Evolutionary conservation across 78 protist genomes (phyloP).

Genomic region (Protostelium mycophagum): DNA sequence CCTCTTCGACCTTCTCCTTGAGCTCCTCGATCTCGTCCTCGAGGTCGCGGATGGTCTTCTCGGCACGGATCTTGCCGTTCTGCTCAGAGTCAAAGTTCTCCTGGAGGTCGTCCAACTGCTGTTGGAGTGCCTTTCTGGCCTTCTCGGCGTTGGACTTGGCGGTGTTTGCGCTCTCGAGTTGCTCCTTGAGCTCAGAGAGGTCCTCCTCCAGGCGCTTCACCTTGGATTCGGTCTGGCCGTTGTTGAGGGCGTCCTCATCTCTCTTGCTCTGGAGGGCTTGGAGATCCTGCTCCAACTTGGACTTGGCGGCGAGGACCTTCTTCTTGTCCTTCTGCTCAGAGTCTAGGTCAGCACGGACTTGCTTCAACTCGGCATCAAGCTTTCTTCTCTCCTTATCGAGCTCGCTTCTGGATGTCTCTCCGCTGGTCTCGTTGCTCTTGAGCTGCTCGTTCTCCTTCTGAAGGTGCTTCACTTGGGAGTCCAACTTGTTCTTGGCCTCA

Average conservation of each 20-base stretch:
- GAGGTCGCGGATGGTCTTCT: conserved; percentile 24
- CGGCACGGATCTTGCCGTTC: conserved; percentile 10
- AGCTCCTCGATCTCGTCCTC: conserved; percentile 44
- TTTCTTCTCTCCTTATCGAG: conserved; percentile 62
- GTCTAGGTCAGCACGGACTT: conserved; percentile 22
- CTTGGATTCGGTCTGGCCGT: conserved; percentile 21
- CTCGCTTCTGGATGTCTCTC: not conserved
- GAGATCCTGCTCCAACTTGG: not conserved
- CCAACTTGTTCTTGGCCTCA: conserved; percentile 19
- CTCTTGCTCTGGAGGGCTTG: not conserved
- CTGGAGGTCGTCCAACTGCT: conserved; percentile 28
- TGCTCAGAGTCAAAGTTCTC: conserved; percentile 30
- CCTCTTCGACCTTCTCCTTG: conserved; percentile 46
- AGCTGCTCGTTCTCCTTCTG: not conserved
- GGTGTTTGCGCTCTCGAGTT: conserved; percentile 33
- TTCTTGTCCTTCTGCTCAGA: conserved; percentile 3
- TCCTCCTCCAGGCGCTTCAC: conserved; percentile 61
- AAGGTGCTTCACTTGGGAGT: not conserved
- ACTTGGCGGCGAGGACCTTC: not conserved
- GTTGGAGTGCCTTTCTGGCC: conserved; percentile 41
- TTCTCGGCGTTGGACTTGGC: conserved; percentile 55
- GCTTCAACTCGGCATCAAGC: conserved; percentile 52
- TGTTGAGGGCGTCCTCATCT: not conserved
- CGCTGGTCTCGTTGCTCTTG: not conserved
- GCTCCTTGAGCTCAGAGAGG: conserved; percentile 32